Evolutionary conservation across 2,329 filamentous ascomycete species (phyloP).

Genomic region (Fusarium robinianum): DNA sequence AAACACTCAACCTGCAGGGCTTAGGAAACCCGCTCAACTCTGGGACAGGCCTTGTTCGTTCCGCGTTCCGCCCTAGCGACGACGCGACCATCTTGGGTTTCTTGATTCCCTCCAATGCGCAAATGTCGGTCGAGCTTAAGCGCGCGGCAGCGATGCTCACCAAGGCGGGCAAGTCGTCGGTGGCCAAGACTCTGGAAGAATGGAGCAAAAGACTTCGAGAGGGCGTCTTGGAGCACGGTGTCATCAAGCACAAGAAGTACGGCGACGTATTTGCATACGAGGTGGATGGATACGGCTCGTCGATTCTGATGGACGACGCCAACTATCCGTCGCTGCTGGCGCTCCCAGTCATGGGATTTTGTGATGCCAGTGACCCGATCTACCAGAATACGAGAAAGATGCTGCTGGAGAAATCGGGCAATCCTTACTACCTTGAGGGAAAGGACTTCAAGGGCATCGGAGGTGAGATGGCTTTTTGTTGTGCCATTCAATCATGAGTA

Average conservation of each 20-base stretch:
- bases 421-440: constrained; percentile 87
- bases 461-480: constrained; percentile 56
- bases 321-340: constrained; percentile 83
- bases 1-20: constrained; percentile 82
- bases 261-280: constrained; percentile 85
- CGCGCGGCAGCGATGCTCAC: constrained; percentile 73
- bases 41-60: constrained; percentile 84
- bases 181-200: constrained; percentile 60
- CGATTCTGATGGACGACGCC: constrained; percentile 86
- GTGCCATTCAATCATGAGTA: no score
- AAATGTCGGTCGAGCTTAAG: constrained; percentile 89
- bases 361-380: constrained; percentile 64
- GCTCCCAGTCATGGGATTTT: constrained; percentile 78
- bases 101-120: constrained; percentile 93
- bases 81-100: constrained; percentile 94
- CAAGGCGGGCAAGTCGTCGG: constrained; percentile 57
- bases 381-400: constrained; percentile 87
- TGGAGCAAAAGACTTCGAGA: constrained; percentile 68
- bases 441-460: constrained; percentile 84
- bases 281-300: constrained; percentile 83
- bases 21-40: constrained; percentile 88
- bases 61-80: constrained; percentile 92
- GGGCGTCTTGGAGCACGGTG: constrained; percentile 83
- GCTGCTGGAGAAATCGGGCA: constrained; percentile 74
- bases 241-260: constrained; percentile 74